Percentiles rank a stretch among this genome's conserved stretches.
Conservation (phyloP, 177 flowering plant species). For the Vitis hybrid region DNA sequence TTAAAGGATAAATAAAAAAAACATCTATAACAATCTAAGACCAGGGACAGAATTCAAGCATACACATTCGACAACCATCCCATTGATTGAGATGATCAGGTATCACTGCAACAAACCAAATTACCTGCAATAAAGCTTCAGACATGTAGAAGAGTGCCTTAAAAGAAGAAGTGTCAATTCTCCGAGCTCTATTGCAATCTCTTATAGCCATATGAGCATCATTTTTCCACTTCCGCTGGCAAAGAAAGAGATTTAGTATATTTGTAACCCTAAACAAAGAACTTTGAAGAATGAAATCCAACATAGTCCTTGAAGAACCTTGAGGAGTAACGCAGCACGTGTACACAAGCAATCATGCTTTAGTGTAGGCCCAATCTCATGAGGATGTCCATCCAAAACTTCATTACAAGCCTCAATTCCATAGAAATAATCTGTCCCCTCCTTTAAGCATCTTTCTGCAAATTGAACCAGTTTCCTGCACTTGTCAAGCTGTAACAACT, state of each 20-base stretch:
- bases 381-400: constrained; percentile 67
- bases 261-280: neutral
- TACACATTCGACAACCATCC: too few relatives aligned
- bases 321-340: constrained; percentile 86
- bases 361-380: constrained; percentile 45
- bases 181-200: constrained; percentile 77
- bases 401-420: constrained; percentile 94
- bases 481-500: constrained; percentile 55
- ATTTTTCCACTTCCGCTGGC: constrained; percentile 93
- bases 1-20: too few relatives aligned
- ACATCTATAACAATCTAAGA: too few relatives aligned
- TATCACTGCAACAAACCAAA: neutral
- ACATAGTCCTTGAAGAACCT: constrained; percentile 43
- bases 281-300: neutral
- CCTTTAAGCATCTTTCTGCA: constrained; percentile 63
- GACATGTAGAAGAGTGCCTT: constrained; percentile 65
- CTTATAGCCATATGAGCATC: constrained; percentile 90
- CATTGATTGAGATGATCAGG: too few relatives aligned
- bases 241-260: neutral
- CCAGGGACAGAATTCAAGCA: too few relatives aligned
- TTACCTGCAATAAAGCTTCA: constrained; percentile 80
- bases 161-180: constrained; percentile 59
- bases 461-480: constrained; percentile 58
- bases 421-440: constrained; percentile 42
- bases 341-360: constrained; percentile 71